A percentile compares a stretch with the other conserved stretches of the same genome.
Evolutionary conservation across 257 asterid species (phyloP).

Genomic region (Agastache rugosa): DNA sequence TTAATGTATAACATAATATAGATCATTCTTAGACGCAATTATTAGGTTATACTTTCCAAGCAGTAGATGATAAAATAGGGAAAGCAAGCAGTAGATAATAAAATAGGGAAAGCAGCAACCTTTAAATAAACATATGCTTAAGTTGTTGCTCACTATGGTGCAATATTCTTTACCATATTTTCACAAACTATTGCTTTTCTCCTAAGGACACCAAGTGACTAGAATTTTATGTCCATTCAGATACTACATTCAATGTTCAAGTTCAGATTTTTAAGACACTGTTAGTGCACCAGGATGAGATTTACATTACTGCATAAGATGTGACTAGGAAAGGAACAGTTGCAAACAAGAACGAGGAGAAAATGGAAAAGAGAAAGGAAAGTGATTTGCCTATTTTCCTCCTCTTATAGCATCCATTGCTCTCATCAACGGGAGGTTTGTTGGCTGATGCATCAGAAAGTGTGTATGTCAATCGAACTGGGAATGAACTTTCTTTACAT

Average conservation of each 20-base stretch:
- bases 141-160: conserved; percentile 10
- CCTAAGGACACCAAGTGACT: background rate
- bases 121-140: background rate
- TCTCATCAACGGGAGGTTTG: conserved; percentile 42
- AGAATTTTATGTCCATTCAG: conserved; percentile 10
- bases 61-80: background rate
- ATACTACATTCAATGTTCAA: conserved; percentile 24
- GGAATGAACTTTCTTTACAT: conserved; percentile 57
- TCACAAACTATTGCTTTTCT: background rate
- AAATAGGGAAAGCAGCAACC: background rate
- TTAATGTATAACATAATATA: conserved; percentile 1
- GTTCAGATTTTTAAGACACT: conserved; percentile 12
- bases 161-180: conserved; percentile 1
- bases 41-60: conserved; percentile 4
- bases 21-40: background rate
- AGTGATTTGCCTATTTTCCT: conserved; percentile 66
- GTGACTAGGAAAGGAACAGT: background rate
- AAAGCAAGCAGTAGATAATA: background rate
- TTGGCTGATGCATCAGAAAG: conserved; percentile 47
- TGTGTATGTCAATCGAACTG: conserved; percentile 69
- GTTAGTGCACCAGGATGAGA: background rate
- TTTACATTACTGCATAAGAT: conserved; percentile 24
- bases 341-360: background rate
- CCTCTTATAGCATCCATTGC: conserved; percentile 68
- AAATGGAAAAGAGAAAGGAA: conserved; percentile 4